Evolutionary conservation across 2,329 filamentous ascomycete genomes (phyloP), one percentile per base, ranked within the genome.

Genomic region (Aspergillus bombycis): DNA sequence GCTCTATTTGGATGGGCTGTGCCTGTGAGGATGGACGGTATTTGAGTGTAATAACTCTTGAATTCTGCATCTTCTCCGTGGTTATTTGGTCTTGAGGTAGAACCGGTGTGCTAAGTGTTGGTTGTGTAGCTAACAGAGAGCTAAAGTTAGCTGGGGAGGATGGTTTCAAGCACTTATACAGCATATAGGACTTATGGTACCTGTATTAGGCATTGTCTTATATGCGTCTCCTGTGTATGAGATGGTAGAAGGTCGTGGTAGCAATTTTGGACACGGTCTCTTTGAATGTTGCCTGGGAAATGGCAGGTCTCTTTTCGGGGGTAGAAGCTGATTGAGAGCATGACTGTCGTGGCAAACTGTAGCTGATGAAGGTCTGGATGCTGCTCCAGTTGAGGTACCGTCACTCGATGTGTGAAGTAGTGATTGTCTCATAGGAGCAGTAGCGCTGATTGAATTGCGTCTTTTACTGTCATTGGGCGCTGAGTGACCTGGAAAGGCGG

Each of bases 251-350:
- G 62, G 36, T 55, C 21, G 11, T 36, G 54, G 38, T 19, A 50
- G 14, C 8, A 41, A 41, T 41, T 41, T 34, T 36, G 53, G 62
- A 14, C 43, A 63, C 2, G 67, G 12, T 56, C 64, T 69, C 58
- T 73, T 74, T 32, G 65, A 43, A 19, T 60, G 67, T 23, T 71
- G 70, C 60, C 72, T 78, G 30, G 71, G 59, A 61, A 82, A 82
- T 3, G 80, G 80, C 0, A 82, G 72, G 19, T 77, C 71, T 64
- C 80, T 67, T 63, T 74, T 80, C 23, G 80, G 80, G 19, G 80
- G 80, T n/a, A 82, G 70, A 58, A 75, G 68, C 53, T 77, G 66
- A 36, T 74, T 72, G 5, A 79, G 68, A n/a, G 69, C 63, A 28
- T 74, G 65, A 8, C 68, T 55, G 19, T 76, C 73, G 48, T 72